Evolutionary conservation across 2,329 filamentous ascomycete species (phyloP).

Genomic region (Blastomyces parvus): DNA sequence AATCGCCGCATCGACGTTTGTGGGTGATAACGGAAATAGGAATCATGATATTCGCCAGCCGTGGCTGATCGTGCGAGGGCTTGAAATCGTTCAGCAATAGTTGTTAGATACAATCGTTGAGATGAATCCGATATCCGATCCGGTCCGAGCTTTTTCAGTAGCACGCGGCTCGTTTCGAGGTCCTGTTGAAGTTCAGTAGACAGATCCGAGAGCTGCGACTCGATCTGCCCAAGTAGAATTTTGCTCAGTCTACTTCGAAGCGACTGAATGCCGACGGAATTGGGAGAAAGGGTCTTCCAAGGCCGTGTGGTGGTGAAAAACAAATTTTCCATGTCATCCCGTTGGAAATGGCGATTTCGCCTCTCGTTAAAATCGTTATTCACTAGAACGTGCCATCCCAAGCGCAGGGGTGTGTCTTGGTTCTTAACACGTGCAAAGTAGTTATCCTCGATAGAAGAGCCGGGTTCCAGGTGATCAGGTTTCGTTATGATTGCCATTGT

Average conservation of each 20-base stretch:
- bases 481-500: slow-evolving; percentile 43
- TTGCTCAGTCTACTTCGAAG: slow-evolving; percentile 27
- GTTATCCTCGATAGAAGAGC: slow-evolving; percentile 28
- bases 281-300: slow-evolving; percentile 21
- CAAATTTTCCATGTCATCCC: slow-evolving; percentile 25
- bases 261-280: slow-evolving; percentile 23
- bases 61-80: slow-evolving; percentile 20
- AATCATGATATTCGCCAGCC: slow-evolving; percentile 19
- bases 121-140: slow-evolving; percentile 18
- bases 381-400: slow-evolving; percentile 44
- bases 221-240: slow-evolving; percentile 28
- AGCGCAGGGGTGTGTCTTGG: slow-evolving; percentile 32
- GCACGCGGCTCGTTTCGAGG: slow-evolving; percentile 26
- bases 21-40: slow-evolving; percentile 17
- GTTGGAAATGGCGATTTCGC: slow-evolving; percentile 18
- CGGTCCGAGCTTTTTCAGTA: slow-evolving; percentile 20
- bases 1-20: slow-evolving; percentile 16
- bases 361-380: slow-evolving; percentile 36
- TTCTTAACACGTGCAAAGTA: slow-evolving; percentile 35
- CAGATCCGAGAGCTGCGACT: slow-evolving; percentile 28
- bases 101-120: slow-evolving; percentile 17
- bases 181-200: slow-evolving; percentile 29
- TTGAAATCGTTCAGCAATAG: slow-evolving; percentile 17
- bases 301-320: slow-evolving; percentile 26
- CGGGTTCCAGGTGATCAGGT: slow-evolving; percentile 31